These are phyloP conservation scores for Sporothrix pseudoabietina DNA, from an alignment of 2,329 filamentous ascomycete genomes.

Conservation along the genomic window DNA sequence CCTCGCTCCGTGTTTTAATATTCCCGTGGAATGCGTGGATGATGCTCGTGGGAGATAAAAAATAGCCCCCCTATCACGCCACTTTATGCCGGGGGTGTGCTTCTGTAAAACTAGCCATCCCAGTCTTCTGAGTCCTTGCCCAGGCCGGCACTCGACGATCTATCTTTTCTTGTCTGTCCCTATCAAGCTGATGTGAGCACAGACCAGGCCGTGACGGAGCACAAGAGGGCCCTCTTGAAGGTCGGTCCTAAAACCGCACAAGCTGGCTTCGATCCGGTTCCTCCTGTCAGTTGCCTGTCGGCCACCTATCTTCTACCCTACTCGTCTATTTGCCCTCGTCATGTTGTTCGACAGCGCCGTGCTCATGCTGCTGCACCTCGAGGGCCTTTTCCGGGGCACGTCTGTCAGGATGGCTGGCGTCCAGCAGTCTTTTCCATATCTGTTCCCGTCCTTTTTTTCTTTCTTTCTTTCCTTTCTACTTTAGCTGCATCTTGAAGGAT, in stretches of 20 bases:
- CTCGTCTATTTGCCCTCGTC: background rate
- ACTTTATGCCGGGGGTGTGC: background rate
- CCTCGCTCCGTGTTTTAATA: background rate
- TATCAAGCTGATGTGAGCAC: background rate
- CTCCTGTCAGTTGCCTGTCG: background rate
- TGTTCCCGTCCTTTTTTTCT: background rate
- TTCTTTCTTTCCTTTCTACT: background rate
- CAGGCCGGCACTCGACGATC: background rate
- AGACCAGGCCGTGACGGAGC: background rate
- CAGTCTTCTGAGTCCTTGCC: background rate
- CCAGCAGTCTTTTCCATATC: background rate
- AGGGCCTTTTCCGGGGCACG: background rate
- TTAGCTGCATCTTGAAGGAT: background rate
- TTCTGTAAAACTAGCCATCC: background rate
- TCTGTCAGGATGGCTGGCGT: background rate
- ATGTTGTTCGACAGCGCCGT: background rate
- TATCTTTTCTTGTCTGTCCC: background rate
- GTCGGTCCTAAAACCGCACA: background rate
- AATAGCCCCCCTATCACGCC: conserved; percentile 10
- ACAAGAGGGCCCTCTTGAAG: background rate
- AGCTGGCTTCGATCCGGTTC: background rate
- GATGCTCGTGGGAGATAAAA: background rate
- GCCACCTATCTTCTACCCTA: background rate
- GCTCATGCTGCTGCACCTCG: background rate
- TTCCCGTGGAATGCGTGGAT: background rate